A percentile compares a stretch with the other conserved stretches of the same genome.
phyloP scores from a whole-genome alignment of 1,284 basidiomycete genomes.

The Polyporus tsugae region DNA sequence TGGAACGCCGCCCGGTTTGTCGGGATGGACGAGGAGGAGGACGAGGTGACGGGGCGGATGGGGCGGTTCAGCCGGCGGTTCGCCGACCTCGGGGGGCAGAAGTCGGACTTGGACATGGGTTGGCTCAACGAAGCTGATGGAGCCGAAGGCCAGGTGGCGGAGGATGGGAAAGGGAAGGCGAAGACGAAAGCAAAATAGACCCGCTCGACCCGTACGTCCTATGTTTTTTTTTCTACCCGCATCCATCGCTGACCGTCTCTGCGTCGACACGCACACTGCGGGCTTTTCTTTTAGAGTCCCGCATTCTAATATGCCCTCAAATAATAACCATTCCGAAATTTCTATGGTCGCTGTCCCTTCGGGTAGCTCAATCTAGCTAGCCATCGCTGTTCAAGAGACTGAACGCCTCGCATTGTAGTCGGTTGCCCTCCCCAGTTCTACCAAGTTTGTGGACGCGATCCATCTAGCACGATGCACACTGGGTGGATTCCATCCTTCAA shows the following conservation, averaged over 20 bases:
- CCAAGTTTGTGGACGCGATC: too few relatives aligned
- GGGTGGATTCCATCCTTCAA: too few relatives aligned
- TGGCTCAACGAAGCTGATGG: not conserved
- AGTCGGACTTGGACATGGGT: not conserved
- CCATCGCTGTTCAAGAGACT: too few relatives aligned
- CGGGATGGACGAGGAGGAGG: slow-evolving; percentile 67
- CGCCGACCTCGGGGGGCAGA: slow-evolving; percentile 37
- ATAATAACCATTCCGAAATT: too few relatives aligned
- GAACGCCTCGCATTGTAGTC: too few relatives aligned
- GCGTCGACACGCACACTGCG: too few relatives aligned
- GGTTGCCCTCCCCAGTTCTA: too few relatives aligned
- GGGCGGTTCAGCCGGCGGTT: slow-evolving; percentile 84
- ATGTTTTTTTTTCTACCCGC: not conserved
- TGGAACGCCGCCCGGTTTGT: slow-evolving; percentile 66
- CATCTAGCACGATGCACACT: too few relatives aligned
- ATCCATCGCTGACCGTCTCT: not conserved
- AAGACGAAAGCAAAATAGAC: not conserved
- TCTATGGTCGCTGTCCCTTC: too few relatives aligned
- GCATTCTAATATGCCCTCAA: too few relatives aligned
- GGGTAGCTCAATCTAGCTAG: too few relatives aligned
- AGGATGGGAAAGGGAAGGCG: not conserved
- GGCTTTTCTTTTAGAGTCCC: too few relatives aligned
- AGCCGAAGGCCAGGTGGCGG: not conserved
- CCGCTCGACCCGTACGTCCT: not conserved
- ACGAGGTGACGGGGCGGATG: slow-evolving; percentile 75